Conservation (phyloP, 805 yeast species). For the Wickerhamomyces bisporus region DNA sequence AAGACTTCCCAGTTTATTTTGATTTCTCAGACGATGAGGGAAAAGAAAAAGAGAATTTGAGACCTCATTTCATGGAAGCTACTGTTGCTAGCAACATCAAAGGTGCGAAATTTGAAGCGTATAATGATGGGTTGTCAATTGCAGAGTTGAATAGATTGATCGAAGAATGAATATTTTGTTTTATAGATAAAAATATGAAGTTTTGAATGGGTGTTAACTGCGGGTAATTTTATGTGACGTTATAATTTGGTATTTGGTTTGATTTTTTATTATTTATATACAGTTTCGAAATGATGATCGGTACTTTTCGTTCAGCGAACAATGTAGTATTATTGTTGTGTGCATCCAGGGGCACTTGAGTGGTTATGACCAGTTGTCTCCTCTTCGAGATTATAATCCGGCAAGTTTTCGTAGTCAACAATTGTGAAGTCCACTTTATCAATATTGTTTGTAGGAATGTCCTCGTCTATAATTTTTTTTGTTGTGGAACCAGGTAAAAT, state of each 20-base stretch:
- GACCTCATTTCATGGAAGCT: constrained; percentile 23
- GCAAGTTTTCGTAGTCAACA: constrained; percentile 20
- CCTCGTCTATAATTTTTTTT: constrained; percentile 8
- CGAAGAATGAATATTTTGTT: constrained; percentile 10
- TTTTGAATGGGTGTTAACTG: too few relatives aligned
- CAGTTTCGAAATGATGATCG: background rate
- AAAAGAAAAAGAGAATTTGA: constrained; percentile 13
- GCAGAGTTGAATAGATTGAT: constrained; percentile 19
- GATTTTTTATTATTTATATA: background rate
- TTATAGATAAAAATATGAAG: too few relatives aligned
- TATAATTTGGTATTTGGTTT: background rate
- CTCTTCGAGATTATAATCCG: constrained; percentile 20
- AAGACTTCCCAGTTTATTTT: constrained; percentile 20
- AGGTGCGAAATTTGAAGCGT: constrained; percentile 7
- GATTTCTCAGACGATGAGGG: constrained; percentile 25
- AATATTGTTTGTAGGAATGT: constrained; percentile 26
- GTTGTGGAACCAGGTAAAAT: constrained; percentile 40
- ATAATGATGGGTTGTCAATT: constrained; percentile 16
- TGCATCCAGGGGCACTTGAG: constrained; percentile 33
- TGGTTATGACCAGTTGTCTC: constrained; percentile 11
- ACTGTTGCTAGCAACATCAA: constrained; percentile 20
- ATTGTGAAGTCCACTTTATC: constrained; percentile 24
- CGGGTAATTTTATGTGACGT: background rate
- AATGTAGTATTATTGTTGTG: too few relatives aligned
- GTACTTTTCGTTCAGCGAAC: too few relatives aligned